These are phyloP conservation scores for Scheffersomyces lignosus DNA, from an alignment of 805 yeast genomes.

Conservation along the genomic window DNA sequence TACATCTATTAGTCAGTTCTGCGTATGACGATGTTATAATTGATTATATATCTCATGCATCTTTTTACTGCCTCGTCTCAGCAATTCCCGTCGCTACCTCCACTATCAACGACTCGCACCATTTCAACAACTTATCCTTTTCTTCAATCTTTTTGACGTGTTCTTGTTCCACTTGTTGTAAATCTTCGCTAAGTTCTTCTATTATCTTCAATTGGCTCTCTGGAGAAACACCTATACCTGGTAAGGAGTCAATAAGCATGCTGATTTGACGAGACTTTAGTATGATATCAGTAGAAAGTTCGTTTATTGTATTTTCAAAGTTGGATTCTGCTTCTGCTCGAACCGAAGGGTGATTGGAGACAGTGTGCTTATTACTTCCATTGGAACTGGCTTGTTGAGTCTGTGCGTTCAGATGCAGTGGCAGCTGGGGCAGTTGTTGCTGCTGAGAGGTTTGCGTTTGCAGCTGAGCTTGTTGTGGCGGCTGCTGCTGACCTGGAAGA, in stretches of 20 bases:
- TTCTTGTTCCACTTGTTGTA: conserved; percentile 58
- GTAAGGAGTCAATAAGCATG: conserved; percentile 81
- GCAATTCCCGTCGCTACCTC: conserved; percentile 58
- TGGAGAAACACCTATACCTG: conserved; percentile 88
- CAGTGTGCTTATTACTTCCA: conserved; percentile 13
- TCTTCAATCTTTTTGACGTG: conserved; percentile 57
- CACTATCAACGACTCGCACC: conserved; percentile 66
- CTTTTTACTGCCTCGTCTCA: conserved; percentile 27
- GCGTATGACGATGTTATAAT: too few relatives aligned
- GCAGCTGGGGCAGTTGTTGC: conserved; percentile 13
- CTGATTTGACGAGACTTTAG: conserved; percentile 84
- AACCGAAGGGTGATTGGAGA: conserved; percentile 15
- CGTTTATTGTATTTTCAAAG: conserved; percentile 57
- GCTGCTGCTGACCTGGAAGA: conserved; percentile 36
- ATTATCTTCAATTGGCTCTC: conserved; percentile 69
- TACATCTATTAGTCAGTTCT: too few relatives aligned
- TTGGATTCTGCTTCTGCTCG: conserved; percentile 16
- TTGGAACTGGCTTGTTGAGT: conserved; percentile 9
- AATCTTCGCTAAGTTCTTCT: conserved; percentile 58
- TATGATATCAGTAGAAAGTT: conserved; percentile 81
- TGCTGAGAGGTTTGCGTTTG: background rate
- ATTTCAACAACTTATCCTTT: conserved; percentile 60
- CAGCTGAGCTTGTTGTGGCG: too few relatives aligned
- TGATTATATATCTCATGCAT: too few relatives aligned
- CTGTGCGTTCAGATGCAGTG: conserved; percentile 9